Base-by-base conservation (phyloP, 2,329 filamentous ascomycete genomes). In the Teratosphaeria pseudoeucalypti region DNA sequence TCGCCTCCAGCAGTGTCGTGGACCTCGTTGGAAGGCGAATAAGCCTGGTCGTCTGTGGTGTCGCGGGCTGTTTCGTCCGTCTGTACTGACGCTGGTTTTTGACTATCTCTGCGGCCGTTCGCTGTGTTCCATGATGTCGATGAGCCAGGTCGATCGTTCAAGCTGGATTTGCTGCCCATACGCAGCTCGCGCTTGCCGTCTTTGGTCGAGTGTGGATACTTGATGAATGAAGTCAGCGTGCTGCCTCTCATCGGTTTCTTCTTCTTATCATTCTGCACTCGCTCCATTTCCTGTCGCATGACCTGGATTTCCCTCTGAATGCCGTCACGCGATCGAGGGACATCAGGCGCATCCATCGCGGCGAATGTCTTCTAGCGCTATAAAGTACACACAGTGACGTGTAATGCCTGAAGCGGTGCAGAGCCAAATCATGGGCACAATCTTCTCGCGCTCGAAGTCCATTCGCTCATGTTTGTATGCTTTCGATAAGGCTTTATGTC, bases 1-100 rank as follows among this genome's bases (percentile, higher is more conserved):
- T 71, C 67, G 34, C 71, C 63, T 9, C 63, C 61, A 49, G 67
- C 54, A 5, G 65, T 65, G 43, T 67, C 65, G 34, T 62, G 60
- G 34, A 58, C 29, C 10, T 57, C 63, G 43, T 62, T 60, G 34
- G 55, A 64, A 60, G 59, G 66, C 62, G 61, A 55, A 32, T 34
- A 23, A 19, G 29, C 2, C 6, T 34, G 19, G 9, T 32, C 55
- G 34, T 52, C 57, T 47, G 32, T 12, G 7, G 34, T 27, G 19
- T 27, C 29, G 34, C 34, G 16, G 37, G 34, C 10, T 14, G 32
- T n/a, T 39, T 32, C 27, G 29, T 58, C 6, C 19, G 56, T 56
- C 34, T 34, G 39, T 59, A 23, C 54, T 6, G 61, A 61, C 14
- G 54, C 43, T 34, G 57, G 23, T 27, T 52, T 60, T 7, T 23